These are phyloP conservation scores for Vaccinium corymbosum DNA, from an alignment of 148 eudicot species.

Conservation along the genomic window DNA sequence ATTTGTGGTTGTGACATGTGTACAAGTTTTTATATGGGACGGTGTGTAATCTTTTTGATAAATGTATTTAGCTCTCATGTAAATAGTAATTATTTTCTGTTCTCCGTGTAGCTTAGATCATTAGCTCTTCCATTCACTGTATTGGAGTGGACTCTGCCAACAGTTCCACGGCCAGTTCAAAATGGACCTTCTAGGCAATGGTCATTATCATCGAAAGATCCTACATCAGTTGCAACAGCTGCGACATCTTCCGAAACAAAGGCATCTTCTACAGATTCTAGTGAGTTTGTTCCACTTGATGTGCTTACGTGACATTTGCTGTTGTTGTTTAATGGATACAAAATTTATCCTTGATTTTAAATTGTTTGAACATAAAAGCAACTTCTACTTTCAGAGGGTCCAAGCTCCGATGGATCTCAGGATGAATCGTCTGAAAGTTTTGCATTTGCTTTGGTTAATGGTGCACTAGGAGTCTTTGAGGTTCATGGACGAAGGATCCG, in stretches of 20 bases:
- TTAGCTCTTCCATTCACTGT: constrained; percentile 99
- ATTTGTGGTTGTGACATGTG: background rate
- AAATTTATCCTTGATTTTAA: background rate
- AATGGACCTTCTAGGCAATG: constrained; percentile 54
- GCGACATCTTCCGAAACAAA: constrained; percentile 49
- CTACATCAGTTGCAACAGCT: constrained; percentile 36
- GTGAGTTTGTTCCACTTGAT: constrained; percentile 43
- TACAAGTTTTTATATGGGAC: background rate
- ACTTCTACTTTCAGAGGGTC: constrained; percentile 48
- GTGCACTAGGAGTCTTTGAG: constrained; percentile 99
- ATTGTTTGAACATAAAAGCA: constrained; percentile 20
- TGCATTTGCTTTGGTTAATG: constrained; percentile 94
- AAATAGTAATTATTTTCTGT: constrained; percentile 15
- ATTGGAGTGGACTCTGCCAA: constrained; percentile 96
- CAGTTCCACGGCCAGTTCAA: constrained; percentile 76
- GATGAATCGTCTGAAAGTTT: constrained; percentile 91
- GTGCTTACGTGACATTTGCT: constrained; percentile 7
- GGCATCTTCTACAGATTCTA: constrained; percentile 56
- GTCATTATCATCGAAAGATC: constrained; percentile 56
- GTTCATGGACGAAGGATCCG: constrained; percentile 95
- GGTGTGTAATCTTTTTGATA: background rate
- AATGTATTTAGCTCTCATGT: constrained; percentile 11
- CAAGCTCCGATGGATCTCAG: constrained; percentile 68
- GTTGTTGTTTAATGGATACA: background rate
- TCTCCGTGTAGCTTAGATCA: constrained; percentile 78